Evolutionary conservation across 2,329 filamentous ascomycete genomes (phyloP), one percentile per base, ranked within the genome.

Genomic region (Pestalotiopsis sp.): DNA sequence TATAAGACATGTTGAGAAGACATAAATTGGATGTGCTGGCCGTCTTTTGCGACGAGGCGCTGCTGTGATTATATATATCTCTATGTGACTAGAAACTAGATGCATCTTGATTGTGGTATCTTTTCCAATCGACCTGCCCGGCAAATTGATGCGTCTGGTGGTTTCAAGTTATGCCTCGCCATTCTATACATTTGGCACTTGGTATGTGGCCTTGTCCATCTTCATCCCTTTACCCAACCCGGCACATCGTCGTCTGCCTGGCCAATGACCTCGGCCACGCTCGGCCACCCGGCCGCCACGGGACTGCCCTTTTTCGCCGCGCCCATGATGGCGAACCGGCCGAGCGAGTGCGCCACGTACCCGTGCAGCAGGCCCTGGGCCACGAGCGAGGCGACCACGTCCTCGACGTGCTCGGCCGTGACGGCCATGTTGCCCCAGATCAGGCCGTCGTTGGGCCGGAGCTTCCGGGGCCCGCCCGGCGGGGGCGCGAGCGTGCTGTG

Each of bases 291-390:
- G 1, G 91, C 92, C 41, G 84, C 84, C 23, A 93, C 80, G 0
- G 91, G 87, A 27, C 88, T 87, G 4, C 87, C 88, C 72, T 87
- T 88, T 69, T 86, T 86, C 83, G 91, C 92, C 27, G 92, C 90
- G 2, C 95, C 94, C 66, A 92, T 89, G 58, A 98, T 93, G 13
- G 94, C 94, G 75, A 98, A 94, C 63, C 92, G 90, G 58, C 87
- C 87, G 75, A 91, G 90, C 31, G 87, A 87, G 75, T 97, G 93
- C 17, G 92, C 93, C 36, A 98, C 87, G 76, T 95, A 98, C 1
- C 95, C 95, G 73, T 91, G 90, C 77, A 98, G 85, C 27, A 97
- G 83, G 0, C 92, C 93, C 79, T 97, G 93, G 64, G 92, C 89
- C 23, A 97, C 88, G 13, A 98, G 86, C 12, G 91, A 91, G 0